Conservation (phyloP, 164 flowering plant genomes). For the Houttuynia cordata region DNA sequence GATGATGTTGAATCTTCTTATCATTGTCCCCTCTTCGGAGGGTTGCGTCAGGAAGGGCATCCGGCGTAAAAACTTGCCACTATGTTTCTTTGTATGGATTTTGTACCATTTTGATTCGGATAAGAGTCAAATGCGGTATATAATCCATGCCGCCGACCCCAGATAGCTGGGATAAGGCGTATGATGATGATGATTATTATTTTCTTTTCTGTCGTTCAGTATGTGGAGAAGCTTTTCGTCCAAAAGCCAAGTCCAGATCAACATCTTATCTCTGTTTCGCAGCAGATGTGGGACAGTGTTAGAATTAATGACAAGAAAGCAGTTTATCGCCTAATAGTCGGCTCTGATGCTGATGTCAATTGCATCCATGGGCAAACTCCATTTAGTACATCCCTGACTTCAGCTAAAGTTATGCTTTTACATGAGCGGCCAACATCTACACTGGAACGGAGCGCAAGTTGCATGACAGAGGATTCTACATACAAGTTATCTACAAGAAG, state of each 20-base stretch:
- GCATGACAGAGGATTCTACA: slow-evolving; percentile 18
- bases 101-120: too few species aligned
- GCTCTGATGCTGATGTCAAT: slow-evolving; percentile 57
- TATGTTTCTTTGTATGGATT: too few species aligned
- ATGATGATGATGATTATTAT: too few species aligned
- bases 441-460: slow-evolving; percentile 14
- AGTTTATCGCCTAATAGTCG: slow-evolving; percentile 57
- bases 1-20: too few species aligned
- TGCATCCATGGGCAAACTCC: slow-evolving; percentile 34
- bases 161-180: too few species aligned
- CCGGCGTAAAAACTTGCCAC: too few species aligned
- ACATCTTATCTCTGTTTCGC: slow-evolving; percentile 31
- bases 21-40: too few species aligned
- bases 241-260: slow-evolving; percentile 31
- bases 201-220: slow-evolving; percentile 29
- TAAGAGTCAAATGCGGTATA: too few species aligned
- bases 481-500: slow-evolving; percentile 22
- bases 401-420: slow-evolving; percentile 49
- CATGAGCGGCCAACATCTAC: slow-evolving; percentile 37
- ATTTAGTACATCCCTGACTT: slow-evolving; percentile 21
- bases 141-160: too few species aligned
- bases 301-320: slow-evolving; percentile 61
- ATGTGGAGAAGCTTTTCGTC: slow-evolving; percentile 65
- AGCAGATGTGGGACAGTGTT: slow-evolving; percentile 68
- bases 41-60: too few species aligned